phyloP scores from a whole-genome alignment of 75 land plant species.

The Sequoiadendron giganteum region DNA sequence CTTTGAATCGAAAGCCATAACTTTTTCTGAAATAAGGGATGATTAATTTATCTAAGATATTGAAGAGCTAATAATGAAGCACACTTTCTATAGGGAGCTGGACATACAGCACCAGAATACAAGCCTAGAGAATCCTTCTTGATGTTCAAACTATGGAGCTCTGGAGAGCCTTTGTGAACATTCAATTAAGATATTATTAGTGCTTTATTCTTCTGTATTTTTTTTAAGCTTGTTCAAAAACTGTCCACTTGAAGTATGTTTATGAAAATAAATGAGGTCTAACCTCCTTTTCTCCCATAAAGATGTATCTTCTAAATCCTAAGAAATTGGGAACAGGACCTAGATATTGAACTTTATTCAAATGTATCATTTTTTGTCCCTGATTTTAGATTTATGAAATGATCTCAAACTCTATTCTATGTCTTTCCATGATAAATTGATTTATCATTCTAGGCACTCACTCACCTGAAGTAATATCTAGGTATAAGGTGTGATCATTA shows the following conservation, averaged over 20 bases:
- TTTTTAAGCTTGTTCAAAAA: neutral
- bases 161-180: conserved; percentile 20
- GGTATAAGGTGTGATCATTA: neutral
- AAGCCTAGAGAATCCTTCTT: conserved; percentile 39
- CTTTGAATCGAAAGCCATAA: neutral
- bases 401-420: neutral
- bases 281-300: neutral
- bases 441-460: neutral
- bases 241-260: neutral
- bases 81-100: conserved; percentile 11
- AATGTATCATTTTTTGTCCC: neutral
- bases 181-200: neutral
- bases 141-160: conserved; percentile 8
- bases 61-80: neutral
- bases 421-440: neutral
- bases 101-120: conserved; percentile 63
- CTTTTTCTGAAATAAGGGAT: neutral
- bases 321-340: neutral
- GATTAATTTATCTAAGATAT: neutral
- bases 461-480: neutral
- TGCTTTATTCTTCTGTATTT: neutral
- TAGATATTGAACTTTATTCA: neutral
- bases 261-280: neutral
- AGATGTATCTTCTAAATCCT: neutral
- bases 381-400: neutral